Evolutionary conservation across 2,329 filamentous ascomycete genomes (phyloP), one percentile per base, ranked within the genome.

Genomic region (Mariannaea sp.): DNA sequence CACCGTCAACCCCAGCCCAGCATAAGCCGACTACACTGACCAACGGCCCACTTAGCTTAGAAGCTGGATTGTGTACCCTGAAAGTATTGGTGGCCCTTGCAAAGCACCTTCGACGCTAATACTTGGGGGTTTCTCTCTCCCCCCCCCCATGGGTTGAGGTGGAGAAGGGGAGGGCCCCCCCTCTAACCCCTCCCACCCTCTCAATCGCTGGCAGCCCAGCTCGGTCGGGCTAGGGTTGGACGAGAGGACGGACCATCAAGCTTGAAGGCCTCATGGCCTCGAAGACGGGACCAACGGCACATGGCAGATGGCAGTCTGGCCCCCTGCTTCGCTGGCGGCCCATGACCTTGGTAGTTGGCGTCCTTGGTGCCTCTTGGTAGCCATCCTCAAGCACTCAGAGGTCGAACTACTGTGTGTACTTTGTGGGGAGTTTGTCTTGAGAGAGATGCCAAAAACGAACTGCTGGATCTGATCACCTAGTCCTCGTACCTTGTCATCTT

Each of bases 371-470:
- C 38, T 30, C 20, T n/a, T n/a, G n/a, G 17, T n/a, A 39, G 44
- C 47, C 47, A 41, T 49, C 44, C 17, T 42, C 32, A 42, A 56
- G 49, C 53, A 45, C 53, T 33, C 49, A 33, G n/a, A n/a, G 48
- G 53, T 35, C 64, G 59, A 53, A 52, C 53, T 45, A 57, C n/a
- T n/a, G n/a, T n/a, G n/a, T 51, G 61, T 64, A 58, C 57, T 49
- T 35, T 66, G 64, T 65, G 64, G 64, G 55, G 64, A 65, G 63
- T 58, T 60, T 60, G 61, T 58, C 53, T 58, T 61, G 55, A 66
- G 58, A 49, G 55, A 41, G 49, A 54, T 29, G 26, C 40, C 53
- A 46, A 48, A 55, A 51, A 56, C 55, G 55, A 51, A 64, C 45
- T 56, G 54, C 55, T 62, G 62, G 53, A 62, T 64, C 62, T 65